Base-by-base conservation (phyloP, 2,329 filamentous ascomycete species). In the Fusarium papillatum region DNA sequence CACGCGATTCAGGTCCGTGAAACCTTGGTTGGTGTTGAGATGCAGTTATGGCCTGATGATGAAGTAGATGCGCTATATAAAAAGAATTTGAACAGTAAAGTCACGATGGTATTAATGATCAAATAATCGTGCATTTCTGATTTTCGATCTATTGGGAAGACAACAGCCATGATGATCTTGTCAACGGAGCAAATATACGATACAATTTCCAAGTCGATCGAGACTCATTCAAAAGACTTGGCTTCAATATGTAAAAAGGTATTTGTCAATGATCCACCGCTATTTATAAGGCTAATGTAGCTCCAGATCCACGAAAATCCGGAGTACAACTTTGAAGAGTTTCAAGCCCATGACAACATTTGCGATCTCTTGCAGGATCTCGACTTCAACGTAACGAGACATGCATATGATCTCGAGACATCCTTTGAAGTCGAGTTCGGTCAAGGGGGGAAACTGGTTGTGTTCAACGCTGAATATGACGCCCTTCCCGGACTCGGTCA, bases 401-500 rank as follows among this genome's bases (percentile, higher is more conserved):
- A 84, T 4, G 83, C 85, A 0, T 86, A 86, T 71, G 83, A 81
- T 10, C 83, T 88, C 64, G 81, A 83, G 26, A 88, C 86, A 7
- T 85, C 85, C 5, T 88, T 86, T 68, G 80, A 84, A 29, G 86
- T 84, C 2, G 80, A 83, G 0, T 86, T 81, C 61, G 83, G 85
- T 31, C 83, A 80, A 61, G 82, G 83, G 2, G 84, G 84, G 0
- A 83, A 82, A 14, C 78, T 83, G 1, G 81, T 87, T 7, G 84
- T 84, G 4, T 87, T 87, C 73, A 86, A 86, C 64, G 84, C 65
- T 66, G 79, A 81, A 62, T 63, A 77, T 87, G 87, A 90, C 75
- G 87, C 88, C 5, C 82, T 90, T 5, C 86, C 88, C 2, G 85
- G 83, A 2, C 84, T 90, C 16, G 88, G 88, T 39, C 88, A 90